phyloP scores from a whole-genome alignment of 805 yeast genomes.

The Teunomyces barrocoloradensis region DNA sequence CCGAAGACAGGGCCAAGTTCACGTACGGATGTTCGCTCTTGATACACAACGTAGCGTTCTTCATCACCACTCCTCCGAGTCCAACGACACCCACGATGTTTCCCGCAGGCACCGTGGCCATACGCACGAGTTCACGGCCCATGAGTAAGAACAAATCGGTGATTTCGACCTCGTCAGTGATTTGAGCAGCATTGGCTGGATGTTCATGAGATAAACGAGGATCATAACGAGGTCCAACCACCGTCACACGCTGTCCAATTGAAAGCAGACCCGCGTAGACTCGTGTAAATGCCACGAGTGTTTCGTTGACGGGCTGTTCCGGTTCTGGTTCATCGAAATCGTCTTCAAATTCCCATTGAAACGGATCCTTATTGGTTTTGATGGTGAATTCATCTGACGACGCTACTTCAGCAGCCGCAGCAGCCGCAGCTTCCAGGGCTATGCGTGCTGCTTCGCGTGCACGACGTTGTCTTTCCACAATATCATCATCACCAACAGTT shows the following conservation, averaged over 20 bases:
- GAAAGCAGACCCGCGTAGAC: slow-evolving; percentile 80
- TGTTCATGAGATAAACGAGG: slow-evolving; percentile 34
- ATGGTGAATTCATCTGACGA: slow-evolving; percentile 2
- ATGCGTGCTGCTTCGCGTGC: slow-evolving; percentile 68
- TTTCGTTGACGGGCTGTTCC: slow-evolving; percentile 56
- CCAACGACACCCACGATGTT: slow-evolving; percentile 94
- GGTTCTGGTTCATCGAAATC: slow-evolving; percentile 38
- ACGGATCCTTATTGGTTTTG: slow-evolving; percentile 31
- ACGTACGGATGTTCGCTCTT: slow-evolving; percentile 64
- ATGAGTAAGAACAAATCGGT: slow-evolving; percentile 75
- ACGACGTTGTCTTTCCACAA: slow-evolving; percentile 53
- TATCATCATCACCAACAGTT: too few species aligned
- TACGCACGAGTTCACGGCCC: slow-evolving; percentile 85
- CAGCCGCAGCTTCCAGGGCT: slow-evolving; percentile 54
- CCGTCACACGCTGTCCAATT: slow-evolving; percentile 71
- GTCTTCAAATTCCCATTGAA: slow-evolving; percentile 49
- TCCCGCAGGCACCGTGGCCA: slow-evolving; percentile 87
- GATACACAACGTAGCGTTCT: slow-evolving; percentile 78
- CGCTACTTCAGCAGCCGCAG: slow-evolving; percentile 3
- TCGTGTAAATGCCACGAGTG: slow-evolving; percentile 82
- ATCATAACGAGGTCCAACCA: slow-evolving; percentile 85
- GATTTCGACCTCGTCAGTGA: slow-evolving; percentile 42
- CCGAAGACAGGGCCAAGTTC: slow-evolving; percentile 50
- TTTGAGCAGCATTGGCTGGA: too few species aligned
- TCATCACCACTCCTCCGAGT: slow-evolving; percentile 73